Conservation (phyloP, 163 green algal species). For the Prototheca cutis region DNA sequence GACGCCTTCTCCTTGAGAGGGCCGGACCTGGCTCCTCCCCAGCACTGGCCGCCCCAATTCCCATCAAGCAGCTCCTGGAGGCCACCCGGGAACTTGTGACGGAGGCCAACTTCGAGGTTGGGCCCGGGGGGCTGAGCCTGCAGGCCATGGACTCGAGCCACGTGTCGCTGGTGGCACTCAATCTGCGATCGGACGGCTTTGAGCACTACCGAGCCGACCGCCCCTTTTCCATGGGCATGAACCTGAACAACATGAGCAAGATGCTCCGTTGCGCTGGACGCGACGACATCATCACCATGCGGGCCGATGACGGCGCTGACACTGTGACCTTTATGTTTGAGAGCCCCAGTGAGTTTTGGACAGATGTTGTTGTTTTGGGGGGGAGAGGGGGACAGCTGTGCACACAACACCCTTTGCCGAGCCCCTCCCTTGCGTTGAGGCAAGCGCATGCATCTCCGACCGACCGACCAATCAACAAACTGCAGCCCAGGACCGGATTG, state of each 20-base stretch:
- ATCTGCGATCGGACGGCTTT: slow-evolving; percentile 79
- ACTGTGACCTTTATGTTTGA: slow-evolving; percentile 92
- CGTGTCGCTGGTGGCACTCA: slow-evolving; percentile 77
- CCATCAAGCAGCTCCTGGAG: slow-evolving; percentile 49
- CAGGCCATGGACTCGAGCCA: slow-evolving; percentile 95
- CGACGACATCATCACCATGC: slow-evolving; percentile 91
- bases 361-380: slow-evolving; percentile 1
- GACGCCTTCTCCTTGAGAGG: too few species aligned
- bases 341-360: slow-evolving; percentile 37
- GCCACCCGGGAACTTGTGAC: slow-evolving; percentile 90
- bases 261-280: slow-evolving; percentile 79
- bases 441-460: too few species aligned
- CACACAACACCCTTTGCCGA: background rate
- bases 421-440: too few species aligned
- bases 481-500: slow-evolving; percentile 62
- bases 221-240: slow-evolving; percentile 74
- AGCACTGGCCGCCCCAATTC: background rate
- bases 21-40: background rate
- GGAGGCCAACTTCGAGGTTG: slow-evolving; percentile 92
- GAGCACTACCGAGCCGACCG: slow-evolving; percentile 89
- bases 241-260: slow-evolving; percentile 85
- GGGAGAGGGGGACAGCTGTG: background rate
- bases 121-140: slow-evolving; percentile 59
- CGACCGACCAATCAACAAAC: too few species aligned
- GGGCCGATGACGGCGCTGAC: slow-evolving; percentile 79